phyloP scores from a whole-genome alignment of 495 filamentous ascomycete genomes.

The Recurvomyces mirabilis region DNA sequence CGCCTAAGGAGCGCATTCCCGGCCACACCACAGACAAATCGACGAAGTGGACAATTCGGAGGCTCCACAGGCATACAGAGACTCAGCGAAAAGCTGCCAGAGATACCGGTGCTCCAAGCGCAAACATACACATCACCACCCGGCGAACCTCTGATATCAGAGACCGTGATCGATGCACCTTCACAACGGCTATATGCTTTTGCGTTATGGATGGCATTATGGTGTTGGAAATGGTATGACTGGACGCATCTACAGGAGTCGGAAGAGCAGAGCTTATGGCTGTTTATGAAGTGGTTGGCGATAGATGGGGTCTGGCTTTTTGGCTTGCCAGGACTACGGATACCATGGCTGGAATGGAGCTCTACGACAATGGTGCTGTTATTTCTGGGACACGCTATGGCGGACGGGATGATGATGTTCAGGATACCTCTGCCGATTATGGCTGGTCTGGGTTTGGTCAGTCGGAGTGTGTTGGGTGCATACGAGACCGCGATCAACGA shows the following conservation, averaged over 20 bases:
- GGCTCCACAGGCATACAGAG: conserved; percentile 26
- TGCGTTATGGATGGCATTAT: conserved; percentile 59
- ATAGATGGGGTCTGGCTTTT: conserved; percentile 79
- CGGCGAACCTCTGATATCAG: conserved; percentile 58
- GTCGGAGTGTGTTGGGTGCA: conserved; percentile 66
- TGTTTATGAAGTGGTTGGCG: conserved; percentile 84
- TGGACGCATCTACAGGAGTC: conserved; percentile 61
- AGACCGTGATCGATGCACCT: conserved; percentile 68
- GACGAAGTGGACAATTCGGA: conserved; percentile 28
- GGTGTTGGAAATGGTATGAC: conserved; percentile 76
- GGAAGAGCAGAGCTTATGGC: conserved; percentile 66
- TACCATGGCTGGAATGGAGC: conserved; percentile 92
- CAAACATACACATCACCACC: conserved; percentile 17
- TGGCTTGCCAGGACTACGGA: conserved; percentile 67
- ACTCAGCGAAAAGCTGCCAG: conserved; percentile 25
- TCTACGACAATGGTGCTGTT: conserved; percentile 53
- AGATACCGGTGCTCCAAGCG: conserved; percentile 24
- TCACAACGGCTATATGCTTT: conserved; percentile 76
- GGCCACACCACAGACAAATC: conserved; percentile 45
- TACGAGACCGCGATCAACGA: conserved; percentile 84
- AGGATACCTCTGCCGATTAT: conserved; percentile 63
- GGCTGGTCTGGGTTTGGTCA: conserved; percentile 53
- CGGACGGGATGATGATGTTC: conserved; percentile 84
- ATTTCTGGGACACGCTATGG: conserved; percentile 55
- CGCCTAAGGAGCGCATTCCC: conserved; percentile 62